Evolutionary conservation across 192 early-diverging fungal genomes (phyloP).

Genomic region (Diversispora eburnea): DNA sequence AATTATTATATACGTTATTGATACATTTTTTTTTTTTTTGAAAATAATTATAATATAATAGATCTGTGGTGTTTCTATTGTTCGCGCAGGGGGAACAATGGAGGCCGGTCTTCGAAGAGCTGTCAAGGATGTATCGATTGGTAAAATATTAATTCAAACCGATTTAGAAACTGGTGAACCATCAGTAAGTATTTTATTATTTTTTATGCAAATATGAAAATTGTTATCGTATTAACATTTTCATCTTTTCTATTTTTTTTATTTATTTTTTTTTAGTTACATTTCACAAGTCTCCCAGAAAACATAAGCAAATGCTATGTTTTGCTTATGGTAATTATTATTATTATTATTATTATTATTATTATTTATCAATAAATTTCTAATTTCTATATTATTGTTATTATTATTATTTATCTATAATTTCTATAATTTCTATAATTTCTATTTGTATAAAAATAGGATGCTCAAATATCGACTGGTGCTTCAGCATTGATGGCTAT

Average conservation of each 20-base stretch:
- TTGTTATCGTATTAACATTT: not conserved
- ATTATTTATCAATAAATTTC: too few relatives aligned
- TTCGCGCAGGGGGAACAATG: conserved; percentile 90
- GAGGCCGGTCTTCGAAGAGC: conserved; percentile 80
- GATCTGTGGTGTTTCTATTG: conserved; percentile 77
- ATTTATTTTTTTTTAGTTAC: conserved; percentile 46
- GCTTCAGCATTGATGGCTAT: conserved; percentile 96
- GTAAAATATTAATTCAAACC: conserved; percentile 89
- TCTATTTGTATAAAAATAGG: conserved; percentile 34
- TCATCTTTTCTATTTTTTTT: conserved; percentile 4
- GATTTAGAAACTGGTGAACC: conserved; percentile 79
- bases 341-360: not conserved
- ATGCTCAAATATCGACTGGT: conserved; percentile 88
- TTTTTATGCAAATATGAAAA: not conserved
- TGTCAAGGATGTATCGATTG: conserved; percentile 74
- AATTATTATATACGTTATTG: not conserved
- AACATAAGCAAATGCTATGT: conserved; percentile 61
- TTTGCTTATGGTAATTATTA: conserved; percentile 54
- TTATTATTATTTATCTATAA: too few relatives aligned
- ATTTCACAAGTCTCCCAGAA: conserved; percentile 78
- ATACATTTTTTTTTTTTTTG: not conserved
- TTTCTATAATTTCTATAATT: too few relatives aligned
- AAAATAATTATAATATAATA: conserved; percentile 1
- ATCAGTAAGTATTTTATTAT: conserved; percentile 29
- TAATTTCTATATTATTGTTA: too few relatives aligned